Evolutionary conservation across 768 basidiomycete species (phyloP).

Genomic region (Leccinum longicurvipes): DNA sequence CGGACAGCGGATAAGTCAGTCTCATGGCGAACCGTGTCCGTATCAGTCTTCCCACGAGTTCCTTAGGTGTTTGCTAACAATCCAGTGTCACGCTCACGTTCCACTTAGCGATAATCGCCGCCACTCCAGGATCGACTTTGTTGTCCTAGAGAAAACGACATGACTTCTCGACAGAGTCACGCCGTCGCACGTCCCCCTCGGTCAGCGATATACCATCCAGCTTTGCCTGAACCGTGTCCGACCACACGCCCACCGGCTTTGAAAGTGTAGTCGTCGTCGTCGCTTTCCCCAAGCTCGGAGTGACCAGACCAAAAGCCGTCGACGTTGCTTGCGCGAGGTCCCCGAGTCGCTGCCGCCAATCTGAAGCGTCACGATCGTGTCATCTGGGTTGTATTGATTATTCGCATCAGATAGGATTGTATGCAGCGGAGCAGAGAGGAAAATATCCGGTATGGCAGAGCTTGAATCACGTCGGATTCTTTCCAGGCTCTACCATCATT

Average conservation of each 20-base stretch:
- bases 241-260: slow-evolving; percentile 60
- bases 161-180: not conserved
- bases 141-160: slow-evolving; percentile 43
- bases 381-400: slow-evolving; percentile 88
- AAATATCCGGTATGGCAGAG: slow-evolving; percentile 68
- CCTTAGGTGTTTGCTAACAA: no score
- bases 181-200: slow-evolving; percentile 15
- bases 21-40: slow-evolving; percentile 40
- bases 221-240: slow-evolving; percentile 60
- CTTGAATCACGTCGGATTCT: slow-evolving; percentile 53
- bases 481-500: slow-evolving; percentile 55
- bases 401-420: slow-evolving; percentile 43
- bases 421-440: slow-evolving; percentile 56
- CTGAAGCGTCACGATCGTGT: slow-evolving; percentile 79
- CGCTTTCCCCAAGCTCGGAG: slow-evolving; percentile 15
- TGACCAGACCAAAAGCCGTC: slow-evolving; percentile 60
- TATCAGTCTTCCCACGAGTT: not conserved
- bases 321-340: slow-evolving; percentile 40
- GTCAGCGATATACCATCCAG: slow-evolving; percentile 50
- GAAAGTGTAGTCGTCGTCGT: slow-evolving; percentile 34
- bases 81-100: no score
- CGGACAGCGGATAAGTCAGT: slow-evolving; percentile 63
- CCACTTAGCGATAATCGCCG: no score
- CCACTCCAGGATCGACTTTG: slow-evolving; percentile 49
- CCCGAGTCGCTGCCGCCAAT: slow-evolving; percentile 54